These are phyloP conservation scores for Yarrowia deformans DNA, from an alignment of 805 yeast species.

Conservation along the genomic window DNA sequence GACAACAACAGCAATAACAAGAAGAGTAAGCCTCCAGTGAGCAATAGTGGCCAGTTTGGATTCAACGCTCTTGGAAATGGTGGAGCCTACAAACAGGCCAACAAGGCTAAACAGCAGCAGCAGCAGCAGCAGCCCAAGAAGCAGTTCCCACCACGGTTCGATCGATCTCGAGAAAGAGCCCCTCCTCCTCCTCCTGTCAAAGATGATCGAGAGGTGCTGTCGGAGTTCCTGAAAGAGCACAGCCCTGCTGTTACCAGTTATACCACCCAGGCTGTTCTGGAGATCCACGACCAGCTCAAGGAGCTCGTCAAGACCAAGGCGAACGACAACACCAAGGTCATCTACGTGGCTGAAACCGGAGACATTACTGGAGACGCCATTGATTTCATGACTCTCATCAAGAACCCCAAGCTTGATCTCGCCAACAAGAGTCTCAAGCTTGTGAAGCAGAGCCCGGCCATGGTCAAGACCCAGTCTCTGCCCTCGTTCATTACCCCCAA, in stretches of 20 bases:
- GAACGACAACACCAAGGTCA: constrained; percentile 2
- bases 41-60: constrained; percentile 12
- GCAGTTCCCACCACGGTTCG: background rate
- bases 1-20: background rate
- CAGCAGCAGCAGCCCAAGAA: background rate
- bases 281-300: constrained; percentile 1
- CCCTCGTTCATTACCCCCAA: constrained; percentile 26
- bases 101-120: too few species aligned
- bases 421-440: constrained; percentile 14
- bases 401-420: constrained; percentile 20
- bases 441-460: constrained; percentile 26
- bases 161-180: background rate
- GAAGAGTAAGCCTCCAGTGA: constrained; percentile 16
- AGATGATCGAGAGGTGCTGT: constrained; percentile 8
- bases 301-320: background rate
- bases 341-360: constrained; percentile 16
- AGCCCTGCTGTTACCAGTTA: constrained; percentile 10
- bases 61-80: constrained; percentile 10
- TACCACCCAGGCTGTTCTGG: constrained; percentile 8
- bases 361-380: background rate
- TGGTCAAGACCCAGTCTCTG: constrained; percentile 28
- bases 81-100: background rate
- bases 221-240: constrained; percentile 3
- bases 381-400: constrained; percentile 1
- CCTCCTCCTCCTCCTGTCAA: background rate